These are phyloP conservation scores for Phytomonas francai DNA, from an alignment of 208 protist genomes.

Conservation along the genomic window DNA sequence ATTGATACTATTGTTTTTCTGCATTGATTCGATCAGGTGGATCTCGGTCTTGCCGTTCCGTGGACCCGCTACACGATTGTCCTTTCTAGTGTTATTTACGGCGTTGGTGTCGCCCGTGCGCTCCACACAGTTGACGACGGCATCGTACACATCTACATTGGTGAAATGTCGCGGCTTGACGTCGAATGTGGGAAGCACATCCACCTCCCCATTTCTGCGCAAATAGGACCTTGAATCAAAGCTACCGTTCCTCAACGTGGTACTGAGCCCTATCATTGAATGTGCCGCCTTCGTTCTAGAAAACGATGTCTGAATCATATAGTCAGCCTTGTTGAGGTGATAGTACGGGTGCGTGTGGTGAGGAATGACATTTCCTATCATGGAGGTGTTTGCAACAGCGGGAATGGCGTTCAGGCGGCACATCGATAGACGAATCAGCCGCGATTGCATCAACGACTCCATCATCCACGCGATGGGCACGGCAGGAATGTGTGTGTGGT, in stretches of 20 bases:
- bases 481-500: conserved; percentile 31
- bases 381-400: conserved; percentile 61
- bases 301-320: conserved; percentile 66
- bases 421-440: conserved; percentile 70
- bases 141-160: conserved; percentile 56
- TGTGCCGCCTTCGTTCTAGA: conserved; percentile 15
- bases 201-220: conserved; percentile 12
- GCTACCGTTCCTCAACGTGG: conserved; percentile 2
- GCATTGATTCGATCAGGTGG: conserved; percentile 51
- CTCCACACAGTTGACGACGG: conserved; percentile 26
- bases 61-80: not conserved
- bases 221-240: conserved; percentile 15
- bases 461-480: conserved; percentile 86
- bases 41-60: conserved; percentile 32
- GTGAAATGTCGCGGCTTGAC: conserved; percentile 45
- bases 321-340: conserved; percentile 75
- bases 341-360: conserved; percentile 87
- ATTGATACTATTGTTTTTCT: conserved; percentile 56
- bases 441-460: conserved; percentile 81
- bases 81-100: not conserved
- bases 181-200: conserved; percentile 67
- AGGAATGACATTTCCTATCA: conserved; percentile 47
- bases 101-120: not conserved
- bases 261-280: not conserved
- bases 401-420: conserved; percentile 67